Conservation (phyloP, 179 eudicot genomes). For the Gypsophila paniculata region DNA sequence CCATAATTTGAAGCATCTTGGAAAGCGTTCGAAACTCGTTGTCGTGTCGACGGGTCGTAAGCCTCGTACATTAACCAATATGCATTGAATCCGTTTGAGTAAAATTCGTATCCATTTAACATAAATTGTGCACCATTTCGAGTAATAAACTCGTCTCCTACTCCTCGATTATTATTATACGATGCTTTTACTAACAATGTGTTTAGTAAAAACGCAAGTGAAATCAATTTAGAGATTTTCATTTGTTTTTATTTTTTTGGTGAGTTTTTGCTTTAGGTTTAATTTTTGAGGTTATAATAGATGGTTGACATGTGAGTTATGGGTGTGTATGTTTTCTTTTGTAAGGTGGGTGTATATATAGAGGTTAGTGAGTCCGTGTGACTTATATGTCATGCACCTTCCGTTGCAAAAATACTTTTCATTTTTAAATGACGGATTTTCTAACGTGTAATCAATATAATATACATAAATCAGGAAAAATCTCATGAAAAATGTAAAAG, state of each 20-base stretch:
- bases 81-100: constrained; percentile 71
- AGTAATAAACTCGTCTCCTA: constrained; percentile 34
- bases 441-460: no score
- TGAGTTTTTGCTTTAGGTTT: not conserved
- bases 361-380: no score
- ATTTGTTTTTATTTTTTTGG: constrained; percentile 15
- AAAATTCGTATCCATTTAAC: constrained; percentile 49
- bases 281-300: no score
- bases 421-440: no score
- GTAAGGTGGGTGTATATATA: not conserved
- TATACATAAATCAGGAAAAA: no score
- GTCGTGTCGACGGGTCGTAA: constrained; percentile 43
- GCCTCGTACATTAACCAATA: constrained; percentile 73
- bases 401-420: no score
- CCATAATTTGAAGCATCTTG: constrained; percentile 50
- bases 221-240: constrained; percentile 19
- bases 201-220: constrained; percentile 10
- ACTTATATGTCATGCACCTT: no score
- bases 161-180: constrained; percentile 3
- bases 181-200: constrained; percentile 14
- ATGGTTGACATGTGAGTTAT: not conserved
- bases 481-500: no score
- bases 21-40: constrained; percentile 41
- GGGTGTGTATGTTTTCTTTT: not conserved
- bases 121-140: constrained; percentile 43